Conservation (phyloP, 2,329 filamentous ascomycete species). For the Aspergillus neotritici region DNA sequence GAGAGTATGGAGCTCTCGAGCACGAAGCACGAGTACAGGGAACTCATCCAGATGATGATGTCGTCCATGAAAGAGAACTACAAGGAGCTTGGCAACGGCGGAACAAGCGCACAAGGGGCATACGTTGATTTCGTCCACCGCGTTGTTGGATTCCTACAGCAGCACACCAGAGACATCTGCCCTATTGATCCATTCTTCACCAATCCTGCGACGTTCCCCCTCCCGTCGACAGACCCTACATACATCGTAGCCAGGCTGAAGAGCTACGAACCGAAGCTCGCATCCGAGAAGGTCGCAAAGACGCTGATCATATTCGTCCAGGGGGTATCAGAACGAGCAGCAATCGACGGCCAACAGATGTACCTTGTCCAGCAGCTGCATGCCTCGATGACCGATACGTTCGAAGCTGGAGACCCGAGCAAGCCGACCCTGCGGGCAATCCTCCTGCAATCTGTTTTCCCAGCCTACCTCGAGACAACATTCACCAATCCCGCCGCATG, state of each 20-base stretch:
- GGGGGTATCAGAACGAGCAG: slow-evolving; percentile 54
- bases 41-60: slow-evolving; percentile 54
- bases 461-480: slow-evolving; percentile 50
- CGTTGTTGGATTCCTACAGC: slow-evolving; percentile 55
- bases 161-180: slow-evolving; percentile 53
- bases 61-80: slow-evolving; percentile 57
- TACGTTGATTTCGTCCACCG: slow-evolving; percentile 60
- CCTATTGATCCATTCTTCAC: slow-evolving; percentile 56
- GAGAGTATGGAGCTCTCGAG: slow-evolving; percentile 31
- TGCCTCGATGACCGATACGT: slow-evolving; percentile 43
- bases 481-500: slow-evolving; percentile 45
- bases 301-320: slow-evolving; percentile 56
- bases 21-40: slow-evolving; percentile 42
- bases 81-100: slow-evolving; percentile 44
- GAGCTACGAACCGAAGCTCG: slow-evolving; percentile 52
- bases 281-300: slow-evolving; percentile 45
- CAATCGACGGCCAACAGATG: slow-evolving; percentile 51
- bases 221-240: slow-evolving; percentile 55
- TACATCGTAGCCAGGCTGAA: slow-evolving; percentile 59
- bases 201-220: slow-evolving; percentile 54
- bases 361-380: slow-evolving; percentile 53
- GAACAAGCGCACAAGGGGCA: slow-evolving; percentile 39
- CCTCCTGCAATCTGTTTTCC: slow-evolving; percentile 51
- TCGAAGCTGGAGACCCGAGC: slow-evolving; percentile 36
- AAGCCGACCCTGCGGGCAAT: slow-evolving; percentile 47